Evolutionary conservation across 2,329 filamentous ascomycete species (phyloP), one percentile per base, ranked within the genome.

Genomic region (Diaporthe amygdali): DNA sequence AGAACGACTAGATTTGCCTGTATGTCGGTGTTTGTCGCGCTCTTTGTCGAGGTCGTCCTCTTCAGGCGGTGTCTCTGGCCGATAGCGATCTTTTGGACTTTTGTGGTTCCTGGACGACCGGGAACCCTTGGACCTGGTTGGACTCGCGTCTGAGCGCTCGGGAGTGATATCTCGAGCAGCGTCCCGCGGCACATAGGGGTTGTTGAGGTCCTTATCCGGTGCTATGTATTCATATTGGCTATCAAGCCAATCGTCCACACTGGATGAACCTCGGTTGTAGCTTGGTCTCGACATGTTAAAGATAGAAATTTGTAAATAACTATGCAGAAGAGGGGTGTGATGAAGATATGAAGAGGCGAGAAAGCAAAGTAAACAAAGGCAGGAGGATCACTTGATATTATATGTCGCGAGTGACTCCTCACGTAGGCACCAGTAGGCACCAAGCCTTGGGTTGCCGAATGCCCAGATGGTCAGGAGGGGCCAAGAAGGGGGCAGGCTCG

Each of bases 231-330:
- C 72, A 12, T 70, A 70, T 12, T 72, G 70, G 63, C 70, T 44
- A 10, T 72, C 68, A 8, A 73, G 64, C 72, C 72, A 73, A 54
- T 72, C 63, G 30, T 70, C 25, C 7, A 73, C 72, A 34, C 61
- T 61, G 5, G 72, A 68, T 55, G 67, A 64, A 8, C 39, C 32
- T 39, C 54, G 27, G 39, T 64, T 27, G 14, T 39, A n/a, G 25
- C 20, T 54, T 69, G 70, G 59, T 30, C 32, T 51, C 7, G 71
- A 54, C 71, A 73, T 73, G 41, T 25, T 63, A 20, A 41, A 7
- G 7, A 20, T 22, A 20, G 17, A 14, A 49, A 22, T 27, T 2
- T 54, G 20, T 30, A 9, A 30, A 41, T 9, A 2, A 34, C 5
- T 54, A 41, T 25, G 34, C 10, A 14, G 10, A 17, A n/a, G 20